These are phyloP conservation scores for Artemisia annua DNA, from an alignment of 129 eudicot genomes.

Conservation along the genomic window DNA sequence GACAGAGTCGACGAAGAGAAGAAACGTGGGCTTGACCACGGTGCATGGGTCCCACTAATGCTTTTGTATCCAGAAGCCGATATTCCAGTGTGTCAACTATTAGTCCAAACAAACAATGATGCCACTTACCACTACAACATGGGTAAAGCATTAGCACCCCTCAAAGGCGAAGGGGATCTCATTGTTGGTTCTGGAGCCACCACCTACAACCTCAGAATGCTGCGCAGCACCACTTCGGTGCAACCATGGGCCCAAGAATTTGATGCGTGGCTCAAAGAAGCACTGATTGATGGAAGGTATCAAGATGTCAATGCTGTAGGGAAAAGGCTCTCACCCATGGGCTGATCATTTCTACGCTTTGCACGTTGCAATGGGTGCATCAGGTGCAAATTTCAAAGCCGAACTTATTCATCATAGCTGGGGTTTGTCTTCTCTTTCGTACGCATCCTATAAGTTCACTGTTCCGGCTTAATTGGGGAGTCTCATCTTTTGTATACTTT, in stretches of 20 bases:
- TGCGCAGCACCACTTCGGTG: conserved; percentile 28
- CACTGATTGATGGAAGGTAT: conserved; percentile 69
- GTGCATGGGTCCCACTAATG: conserved; percentile 97
- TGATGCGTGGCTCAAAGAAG: conserved; percentile 70
- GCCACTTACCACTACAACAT: conserved; percentile 71
- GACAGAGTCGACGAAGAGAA: conserved; percentile 55
- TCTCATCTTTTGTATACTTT: background rate
- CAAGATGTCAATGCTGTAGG: conserved; percentile 62
- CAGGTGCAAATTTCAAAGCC: conserved; percentile 61
- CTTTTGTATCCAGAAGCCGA: conserved; percentile 91
- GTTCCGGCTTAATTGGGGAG: background rate
- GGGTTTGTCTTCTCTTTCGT: conserved; percentile 57
- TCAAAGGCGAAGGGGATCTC: conserved; percentile 81
- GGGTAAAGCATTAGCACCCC: conserved; percentile 80
- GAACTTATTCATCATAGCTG: conserved; percentile 79
- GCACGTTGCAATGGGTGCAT: conserved; percentile 91
- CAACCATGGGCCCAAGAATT: conserved; percentile 84
- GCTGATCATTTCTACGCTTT: conserved; percentile 86
- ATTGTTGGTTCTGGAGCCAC: conserved; percentile 85
- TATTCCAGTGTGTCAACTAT: conserved; percentile 88
- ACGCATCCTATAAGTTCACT: conserved; percentile 70
- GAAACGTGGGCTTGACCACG: conserved; percentile 89
- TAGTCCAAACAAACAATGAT: conserved; percentile 59
- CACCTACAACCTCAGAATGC: conserved; percentile 61
- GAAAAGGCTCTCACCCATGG: conserved; percentile 81